These are phyloP conservation scores for Vigna hirtella DNA, from an alignment of 306 rosid genomes.

Conservation along the genomic window DNA sequence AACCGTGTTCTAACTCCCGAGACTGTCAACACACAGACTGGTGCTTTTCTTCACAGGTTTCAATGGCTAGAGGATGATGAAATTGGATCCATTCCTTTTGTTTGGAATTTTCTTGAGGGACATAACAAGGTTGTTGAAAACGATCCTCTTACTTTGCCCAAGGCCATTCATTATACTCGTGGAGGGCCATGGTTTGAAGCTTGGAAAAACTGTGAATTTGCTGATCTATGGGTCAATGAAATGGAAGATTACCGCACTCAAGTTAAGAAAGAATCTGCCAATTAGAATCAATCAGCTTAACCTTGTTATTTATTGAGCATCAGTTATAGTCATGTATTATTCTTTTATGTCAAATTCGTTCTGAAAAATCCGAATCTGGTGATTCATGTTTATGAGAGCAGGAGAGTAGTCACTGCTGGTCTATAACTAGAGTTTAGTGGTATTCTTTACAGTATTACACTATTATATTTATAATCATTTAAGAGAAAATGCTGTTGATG, in stretches of 20 bases:
- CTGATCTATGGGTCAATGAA: constrained; percentile 71
- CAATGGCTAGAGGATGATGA: constrained; percentile 79
- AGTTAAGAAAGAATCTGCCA: constrained; percentile 44
- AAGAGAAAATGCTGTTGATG: constrained; percentile 40
- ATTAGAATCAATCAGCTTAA: constrained; percentile 38
- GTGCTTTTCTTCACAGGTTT: constrained; percentile 78
- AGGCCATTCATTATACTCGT: constrained; percentile 74
- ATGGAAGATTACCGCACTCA: constrained; percentile 57
- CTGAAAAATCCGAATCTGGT: constrained; percentile 27
- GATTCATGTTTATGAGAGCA: constrained; percentile 33
- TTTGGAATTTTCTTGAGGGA: constrained; percentile 81
- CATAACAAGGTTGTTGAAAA: constrained; percentile 64
- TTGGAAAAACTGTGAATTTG: constrained; percentile 80
- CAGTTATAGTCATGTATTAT: constrained; percentile 23
- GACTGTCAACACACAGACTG: constrained; percentile 65
- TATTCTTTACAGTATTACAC: constrained; percentile 19
- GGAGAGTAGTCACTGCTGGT: constrained; percentile 37
- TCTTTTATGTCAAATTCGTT: constrained; percentile 47
- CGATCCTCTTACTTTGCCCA: constrained; percentile 60
- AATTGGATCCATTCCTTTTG: constrained; percentile 72
- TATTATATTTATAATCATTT: constrained; percentile 36
- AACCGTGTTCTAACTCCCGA: constrained; percentile 62
- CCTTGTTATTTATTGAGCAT: constrained; percentile 13
- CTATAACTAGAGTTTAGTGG: constrained; percentile 20
- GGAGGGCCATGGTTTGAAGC: constrained; percentile 87